These are phyloP conservation scores for Cryptococcus maquisensis DNA, from an alignment of 1,284 basidiomycete genomes.

Conservation along the genomic window DNA sequence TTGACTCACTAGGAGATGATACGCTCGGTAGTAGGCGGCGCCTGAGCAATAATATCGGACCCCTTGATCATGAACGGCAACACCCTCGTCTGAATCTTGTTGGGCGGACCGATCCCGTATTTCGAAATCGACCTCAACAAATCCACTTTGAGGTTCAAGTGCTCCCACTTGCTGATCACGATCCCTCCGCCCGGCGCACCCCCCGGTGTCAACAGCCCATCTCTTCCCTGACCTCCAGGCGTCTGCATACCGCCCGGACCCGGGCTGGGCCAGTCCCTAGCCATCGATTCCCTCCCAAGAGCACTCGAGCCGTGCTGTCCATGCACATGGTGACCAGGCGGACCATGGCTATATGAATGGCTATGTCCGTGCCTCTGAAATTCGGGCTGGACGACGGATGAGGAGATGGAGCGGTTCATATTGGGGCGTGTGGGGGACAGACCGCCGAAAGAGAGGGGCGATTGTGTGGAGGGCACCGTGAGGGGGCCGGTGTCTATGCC, in stretches of 20 bases:
- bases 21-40: slow-evolving; percentile 94
- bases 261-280: slow-evolving; percentile 2
- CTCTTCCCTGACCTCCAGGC: neutral
- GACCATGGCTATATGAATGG: neutral
- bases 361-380: neutral
- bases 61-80: slow-evolving; percentile 87
- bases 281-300: neutral
- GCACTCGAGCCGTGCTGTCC: neutral
- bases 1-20: slow-evolving; percentile 80
- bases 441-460: neutral
- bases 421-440: slow-evolving; percentile 10
- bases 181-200: slow-evolving; percentile 63
- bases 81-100: slow-evolving; percentile 96
- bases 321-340: neutral
- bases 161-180: slow-evolving; percentile 95
- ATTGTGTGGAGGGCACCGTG: slow-evolving; percentile 8
- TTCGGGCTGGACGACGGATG: slow-evolving; percentile 9
- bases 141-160: slow-evolving; percentile 78
- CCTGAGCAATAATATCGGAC: slow-evolving; percentile 95
- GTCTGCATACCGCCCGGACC: slow-evolving; percentile 1
- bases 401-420: slow-evolving; percentile 22
- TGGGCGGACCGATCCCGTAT: slow-evolving; percentile 94
- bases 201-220: slow-evolving; percentile 24
- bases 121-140: slow-evolving; percentile 82
- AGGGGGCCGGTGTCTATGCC: slow-evolving; percentile 13